phyloP scores from a whole-genome alignment of 805 yeast species.

The Cyberlindnera japonica region DNA sequence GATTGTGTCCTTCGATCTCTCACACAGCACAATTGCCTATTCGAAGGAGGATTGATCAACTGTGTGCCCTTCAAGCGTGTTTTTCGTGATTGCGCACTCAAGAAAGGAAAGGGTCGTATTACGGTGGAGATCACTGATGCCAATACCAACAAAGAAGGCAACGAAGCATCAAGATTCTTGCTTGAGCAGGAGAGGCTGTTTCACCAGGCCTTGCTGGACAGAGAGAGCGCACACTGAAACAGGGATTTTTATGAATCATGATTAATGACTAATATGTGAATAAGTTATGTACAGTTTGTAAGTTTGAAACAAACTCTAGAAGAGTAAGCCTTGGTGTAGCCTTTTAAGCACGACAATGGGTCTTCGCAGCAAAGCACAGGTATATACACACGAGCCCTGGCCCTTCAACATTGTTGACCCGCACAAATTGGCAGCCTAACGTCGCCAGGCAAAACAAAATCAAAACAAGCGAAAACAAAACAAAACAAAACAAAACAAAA shows the following conservation, averaged over 20 bases:
- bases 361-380: no score
- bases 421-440: background rate
- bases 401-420: background rate
- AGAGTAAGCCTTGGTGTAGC: no score
- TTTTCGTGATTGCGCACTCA: conserved; percentile 40
- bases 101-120: conserved; percentile 20
- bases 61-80: conserved; percentile 48
- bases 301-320: no score
- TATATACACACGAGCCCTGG: no score
- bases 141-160: conserved; percentile 27
- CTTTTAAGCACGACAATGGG: no score
- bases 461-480: conserved; percentile 6
- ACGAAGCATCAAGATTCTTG: conserved; percentile 20
- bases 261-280: no score
- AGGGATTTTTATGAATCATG: no score
- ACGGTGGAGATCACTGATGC: conserved; percentile 37
- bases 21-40: conserved; percentile 46
- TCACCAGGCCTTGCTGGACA: conserved; percentile 1
- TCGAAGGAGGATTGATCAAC: conserved; percentile 37
- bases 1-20: conserved; percentile 37
- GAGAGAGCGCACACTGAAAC: background rate
- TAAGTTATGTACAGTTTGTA: no score
- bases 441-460: conserved; percentile 8
- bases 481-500: background rate
- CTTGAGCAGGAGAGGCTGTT: conserved; percentile 8